Percentiles rank a stretch among this genome's conserved stretches.
Conservation (phyloP, 331 rosid genomes). For the Malus hybrid region DNA sequence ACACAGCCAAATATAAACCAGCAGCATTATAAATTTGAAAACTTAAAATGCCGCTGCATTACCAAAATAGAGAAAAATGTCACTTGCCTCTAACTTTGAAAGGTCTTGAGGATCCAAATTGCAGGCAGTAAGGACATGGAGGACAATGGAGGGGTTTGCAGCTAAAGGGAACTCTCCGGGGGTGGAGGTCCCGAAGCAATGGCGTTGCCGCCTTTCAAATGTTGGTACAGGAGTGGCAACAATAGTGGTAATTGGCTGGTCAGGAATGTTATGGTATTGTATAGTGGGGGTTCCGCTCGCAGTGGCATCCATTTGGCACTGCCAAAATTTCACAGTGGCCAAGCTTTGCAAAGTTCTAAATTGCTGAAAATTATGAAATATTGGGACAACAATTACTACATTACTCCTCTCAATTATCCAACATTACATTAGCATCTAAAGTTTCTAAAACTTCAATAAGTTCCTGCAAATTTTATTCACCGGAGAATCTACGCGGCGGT, state of each 20-base stretch:
- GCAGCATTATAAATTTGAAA: slow-evolving; percentile 25
- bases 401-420: slow-evolving; percentile 23
- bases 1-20: slow-evolving; percentile 32
- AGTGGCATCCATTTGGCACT: slow-evolving; percentile 99
- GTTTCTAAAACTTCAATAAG: background rate
- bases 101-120: slow-evolving; percentile 93
- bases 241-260: slow-evolving; percentile 69
- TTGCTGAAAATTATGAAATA: slow-evolving; percentile 53
- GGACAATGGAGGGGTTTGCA: slow-evolving; percentile 84
- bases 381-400: slow-evolving; percentile 43
- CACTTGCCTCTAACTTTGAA: slow-evolving; percentile 92
- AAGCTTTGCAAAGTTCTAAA: slow-evolving; percentile 55
- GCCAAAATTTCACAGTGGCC: slow-evolving; percentile 69
- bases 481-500: slow-evolving; percentile 13
- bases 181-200: slow-evolving; percentile 72
- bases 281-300: slow-evolving; percentile 81
- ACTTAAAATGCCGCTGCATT: slow-evolving; percentile 3
- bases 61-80: slow-evolving; percentile 15
- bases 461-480: slow-evolving; percentile 2
- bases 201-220: slow-evolving; percentile 74
- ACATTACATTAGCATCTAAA: slow-evolving; percentile 3
- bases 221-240: slow-evolving; percentile 48
- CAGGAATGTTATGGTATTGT: slow-evolving; percentile 85
- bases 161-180: slow-evolving; percentile 99
- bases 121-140: slow-evolving; percentile 82